Base-by-base conservation (phyloP, 176 grass and related monocot species). In the Pontederia crassipes region DNA sequence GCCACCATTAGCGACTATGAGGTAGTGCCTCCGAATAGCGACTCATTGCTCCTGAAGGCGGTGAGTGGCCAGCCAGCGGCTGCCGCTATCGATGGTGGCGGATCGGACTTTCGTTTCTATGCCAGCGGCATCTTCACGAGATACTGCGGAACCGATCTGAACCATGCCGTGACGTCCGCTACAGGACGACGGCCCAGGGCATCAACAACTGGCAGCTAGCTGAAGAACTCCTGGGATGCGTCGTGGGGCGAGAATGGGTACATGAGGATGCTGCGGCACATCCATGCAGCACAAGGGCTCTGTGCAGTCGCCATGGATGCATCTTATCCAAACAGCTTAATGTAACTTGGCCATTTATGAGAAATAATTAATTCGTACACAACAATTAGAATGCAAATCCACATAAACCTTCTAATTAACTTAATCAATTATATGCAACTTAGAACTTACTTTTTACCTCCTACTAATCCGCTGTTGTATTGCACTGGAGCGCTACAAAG, bases 211-310 rank as follows among this genome's bases (percentile, higher is more conserved):
- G 81, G 86, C 59, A n/a, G n/a, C n/a, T n/a, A 81, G 59, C 20
- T 89, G 47, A 89, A 89, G 74, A 89, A 89, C 57, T 83, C 75
- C 11, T 85, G 81, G 81, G 86, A 78, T 2, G 13, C 48, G 51
- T 16, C 48, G 29, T 89, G 81, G 86, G 86, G 78, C 8, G 74
- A 84, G 74, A 40, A 57, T 9, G 81, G 81, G 7, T 84, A 84
- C 78, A 75, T 81, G 70, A 71, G 81, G 61, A 12, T 81, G 70
- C 59, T 70, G 52, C 74, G 86, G 65, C 71, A 74, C 12, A 54
- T 51, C 9, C 66, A 65, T 20, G 64, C 70, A 3, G 63, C 65
- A 29, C 63, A n/a, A n/a, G n/a, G n/a, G n/a, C n/a, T n/a, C n/a
- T n/a, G n/a, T n/a, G n/a, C n/a, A n/a, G n/a, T n/a, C 58, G 82